A percentile compares a stretch with the other conserved stretches of the same genome.
Conservation (phyloP, 1,284 basidiomycete species). For the Volvariella surrecta region DNA sequence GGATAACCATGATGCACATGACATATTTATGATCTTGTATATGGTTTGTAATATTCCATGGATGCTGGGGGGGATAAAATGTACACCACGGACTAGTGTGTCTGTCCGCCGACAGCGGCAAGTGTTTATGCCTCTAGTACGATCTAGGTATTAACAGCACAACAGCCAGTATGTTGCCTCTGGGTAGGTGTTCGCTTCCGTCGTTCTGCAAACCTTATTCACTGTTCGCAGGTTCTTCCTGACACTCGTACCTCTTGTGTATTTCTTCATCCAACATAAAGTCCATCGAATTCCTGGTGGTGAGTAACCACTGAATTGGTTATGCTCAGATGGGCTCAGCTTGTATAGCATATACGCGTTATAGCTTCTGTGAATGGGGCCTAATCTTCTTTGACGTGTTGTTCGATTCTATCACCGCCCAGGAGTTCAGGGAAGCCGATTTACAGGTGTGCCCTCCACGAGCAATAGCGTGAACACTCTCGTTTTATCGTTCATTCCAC, state of each 20-base stretch:
- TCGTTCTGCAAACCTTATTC: not conserved
- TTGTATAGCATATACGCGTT: constrained; percentile 68
- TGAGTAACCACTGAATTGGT: constrained; percentile 20
- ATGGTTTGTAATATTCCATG: constrained; percentile 79
- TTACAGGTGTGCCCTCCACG: constrained; percentile 44
- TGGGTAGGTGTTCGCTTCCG: constrained; percentile 27
- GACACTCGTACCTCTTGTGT: constrained; percentile 67
- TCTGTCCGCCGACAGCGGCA: constrained; percentile 45
- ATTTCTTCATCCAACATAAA: constrained; percentile 83
- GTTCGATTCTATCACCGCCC: constrained; percentile 63
- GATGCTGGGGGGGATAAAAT: constrained; percentile 71
- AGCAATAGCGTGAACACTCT: too few species aligned
- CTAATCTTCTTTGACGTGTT: constrained; percentile 75
- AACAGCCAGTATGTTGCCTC: constrained; percentile 44
- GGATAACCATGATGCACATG: constrained; percentile 79
- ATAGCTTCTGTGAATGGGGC: constrained; percentile 84
- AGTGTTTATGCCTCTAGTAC: constrained; percentile 3
- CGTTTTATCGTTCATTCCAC: not conserved
- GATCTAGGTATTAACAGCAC: not conserved
- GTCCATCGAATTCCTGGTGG: constrained; percentile 74
- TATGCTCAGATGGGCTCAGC: constrained; percentile 6
- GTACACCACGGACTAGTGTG: constrained; percentile 36
- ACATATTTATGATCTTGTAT: constrained; percentile 84
- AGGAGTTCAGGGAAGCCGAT: constrained; percentile 51
- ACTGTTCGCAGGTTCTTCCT: constrained; percentile 55